Percentiles rank a stretch among this genome's conserved stretches.
These are phyloP conservation scores for Speleostelium caveatum DNA, from an alignment of 78 protist species.

Conservation along the genomic window DNA sequence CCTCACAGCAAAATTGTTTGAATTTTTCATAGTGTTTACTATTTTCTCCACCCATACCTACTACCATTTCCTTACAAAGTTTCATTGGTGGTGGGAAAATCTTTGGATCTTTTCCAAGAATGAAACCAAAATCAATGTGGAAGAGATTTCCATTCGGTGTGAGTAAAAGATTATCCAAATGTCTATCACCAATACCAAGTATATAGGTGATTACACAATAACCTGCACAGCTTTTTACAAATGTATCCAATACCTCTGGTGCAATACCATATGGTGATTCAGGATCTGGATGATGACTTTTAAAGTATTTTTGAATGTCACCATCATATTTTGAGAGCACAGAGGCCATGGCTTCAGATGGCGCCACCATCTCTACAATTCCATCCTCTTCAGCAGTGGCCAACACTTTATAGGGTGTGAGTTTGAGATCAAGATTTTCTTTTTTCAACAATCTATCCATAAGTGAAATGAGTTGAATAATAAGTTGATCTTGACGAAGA, in stretches of 20 bases:
- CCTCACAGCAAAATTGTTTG: slow-evolving; percentile 88
- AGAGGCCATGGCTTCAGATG: slow-evolving; percentile 70
- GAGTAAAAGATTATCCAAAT: slow-evolving; percentile 95
- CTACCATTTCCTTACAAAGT: slow-evolving; percentile 95
- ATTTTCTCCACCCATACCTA: slow-evolving; percentile 97
- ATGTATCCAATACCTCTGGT: slow-evolving; percentile 86
- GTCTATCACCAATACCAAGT: slow-evolving; percentile 97
- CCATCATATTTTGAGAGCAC: slow-evolving; percentile 83
- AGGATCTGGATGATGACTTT: slow-evolving; percentile 78
- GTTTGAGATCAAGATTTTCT: slow-evolving; percentile 92
- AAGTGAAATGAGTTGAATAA: slow-evolving; percentile 92
- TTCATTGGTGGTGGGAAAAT: slow-evolving; percentile 97
- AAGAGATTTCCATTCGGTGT: slow-evolving; percentile 90
- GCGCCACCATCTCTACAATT: slow-evolving; percentile 77
- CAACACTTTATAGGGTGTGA: slow-evolving; percentile 96
- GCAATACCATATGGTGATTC: slow-evolving; percentile 85
- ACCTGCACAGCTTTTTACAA: slow-evolving; percentile 94
- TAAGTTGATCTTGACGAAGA: slow-evolving; percentile 97
- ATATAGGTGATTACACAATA: slow-evolving; percentile 97
- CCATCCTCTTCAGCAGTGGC: slow-evolving; percentile 91
- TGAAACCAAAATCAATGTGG: slow-evolving; percentile 99
- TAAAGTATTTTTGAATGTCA: slow-evolving; percentile 84
- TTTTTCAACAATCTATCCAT: slow-evolving; percentile 92
- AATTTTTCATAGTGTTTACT: slow-evolving; percentile 86
- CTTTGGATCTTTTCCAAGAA: slow-evolving; percentile 97